Conservation (phyloP, 2,329 filamentous ascomycete species). For the Periconia digitata region DNA sequence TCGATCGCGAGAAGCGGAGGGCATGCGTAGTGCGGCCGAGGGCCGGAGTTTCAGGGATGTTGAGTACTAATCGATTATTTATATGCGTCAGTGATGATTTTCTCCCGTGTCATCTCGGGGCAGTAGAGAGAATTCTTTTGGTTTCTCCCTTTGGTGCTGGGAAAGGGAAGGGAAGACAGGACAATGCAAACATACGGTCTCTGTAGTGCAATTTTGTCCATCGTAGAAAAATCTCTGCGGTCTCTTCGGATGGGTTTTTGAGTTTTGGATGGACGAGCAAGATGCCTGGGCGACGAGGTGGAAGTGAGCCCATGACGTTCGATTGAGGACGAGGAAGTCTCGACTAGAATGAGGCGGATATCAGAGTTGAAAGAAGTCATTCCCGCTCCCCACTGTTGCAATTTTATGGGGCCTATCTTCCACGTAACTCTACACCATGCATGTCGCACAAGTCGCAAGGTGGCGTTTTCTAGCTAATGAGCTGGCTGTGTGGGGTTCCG, state of each 20-base stretch:
- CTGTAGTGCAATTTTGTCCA: conserved; percentile 2
- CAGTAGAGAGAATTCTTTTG: too few relatives aligned
- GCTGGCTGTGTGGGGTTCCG: not conserved
- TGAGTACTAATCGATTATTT: not conserved
- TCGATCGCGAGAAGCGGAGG: not conserved
- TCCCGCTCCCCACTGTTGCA: too few relatives aligned
- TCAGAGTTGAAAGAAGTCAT: too few relatives aligned
- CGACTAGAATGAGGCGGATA: too few relatives aligned
- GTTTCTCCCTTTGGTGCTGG: too few relatives aligned
- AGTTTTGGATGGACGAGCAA: conserved; percentile 1
- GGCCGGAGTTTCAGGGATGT: not conserved
- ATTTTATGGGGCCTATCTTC: too few relatives aligned
- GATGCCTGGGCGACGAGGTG: not conserved
- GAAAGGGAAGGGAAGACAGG: not conserved
- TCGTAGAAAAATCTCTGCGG: not conserved
- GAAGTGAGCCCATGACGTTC: not conserved
- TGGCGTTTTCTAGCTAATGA: too few relatives aligned
- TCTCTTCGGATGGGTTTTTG: not conserved
- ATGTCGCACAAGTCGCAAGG: too few relatives aligned
- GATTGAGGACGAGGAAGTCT: not conserved
- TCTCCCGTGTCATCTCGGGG: too few relatives aligned
- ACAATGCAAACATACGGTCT: not conserved
- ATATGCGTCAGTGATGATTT: too few relatives aligned
- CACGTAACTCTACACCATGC: too few relatives aligned
- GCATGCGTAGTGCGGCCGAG: not conserved